Conservation (phyloP, 1,284 basidiomycete species). For the Fistulinella cinereoalba region DNA sequence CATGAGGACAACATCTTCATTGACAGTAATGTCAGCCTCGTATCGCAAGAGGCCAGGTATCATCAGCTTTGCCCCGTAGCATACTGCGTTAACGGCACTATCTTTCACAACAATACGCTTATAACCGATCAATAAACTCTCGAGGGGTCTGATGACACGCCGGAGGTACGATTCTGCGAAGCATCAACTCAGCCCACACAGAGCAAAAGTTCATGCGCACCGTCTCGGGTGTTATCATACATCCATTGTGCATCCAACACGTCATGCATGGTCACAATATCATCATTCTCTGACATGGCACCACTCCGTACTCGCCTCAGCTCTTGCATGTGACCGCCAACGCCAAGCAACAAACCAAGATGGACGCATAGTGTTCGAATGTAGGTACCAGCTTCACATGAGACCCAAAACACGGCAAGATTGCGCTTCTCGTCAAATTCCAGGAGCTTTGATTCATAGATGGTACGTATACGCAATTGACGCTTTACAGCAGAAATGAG, state of each 20-base stretch:
- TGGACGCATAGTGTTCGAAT: constrained; percentile 99
- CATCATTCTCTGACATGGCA: constrained; percentile 96
- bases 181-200: constrained; percentile 6
- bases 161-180: constrained; percentile 89
- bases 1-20: constrained; percentile 99
- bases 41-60: constrained; percentile 98
- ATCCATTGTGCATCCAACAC: constrained; percentile 99
- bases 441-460: constrained; percentile 94
- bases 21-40: constrained; percentile 91
- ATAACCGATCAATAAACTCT: constrained; percentile 92
- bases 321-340: constrained; percentile 99
- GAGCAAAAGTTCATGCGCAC: constrained; percentile 40
- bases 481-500: constrained; percentile 99
- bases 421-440: constrained; percentile 99
- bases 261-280: constrained; percentile 99
- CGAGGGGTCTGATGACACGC: constrained; percentile 91
- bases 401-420: constrained; percentile 97
- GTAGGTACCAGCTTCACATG: constrained; percentile 98
- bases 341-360: constrained; percentile 90
- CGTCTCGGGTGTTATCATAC: constrained; percentile 98
- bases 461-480: constrained; percentile 96
- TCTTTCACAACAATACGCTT: constrained; percentile 99
- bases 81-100: constrained; percentile 98
- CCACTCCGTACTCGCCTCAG: constrained; percentile 92
- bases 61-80: constrained; percentile 99